Conservation (phyloP, 1,284 basidiomycete genomes). For the Hemileia vastatrix region DNA sequence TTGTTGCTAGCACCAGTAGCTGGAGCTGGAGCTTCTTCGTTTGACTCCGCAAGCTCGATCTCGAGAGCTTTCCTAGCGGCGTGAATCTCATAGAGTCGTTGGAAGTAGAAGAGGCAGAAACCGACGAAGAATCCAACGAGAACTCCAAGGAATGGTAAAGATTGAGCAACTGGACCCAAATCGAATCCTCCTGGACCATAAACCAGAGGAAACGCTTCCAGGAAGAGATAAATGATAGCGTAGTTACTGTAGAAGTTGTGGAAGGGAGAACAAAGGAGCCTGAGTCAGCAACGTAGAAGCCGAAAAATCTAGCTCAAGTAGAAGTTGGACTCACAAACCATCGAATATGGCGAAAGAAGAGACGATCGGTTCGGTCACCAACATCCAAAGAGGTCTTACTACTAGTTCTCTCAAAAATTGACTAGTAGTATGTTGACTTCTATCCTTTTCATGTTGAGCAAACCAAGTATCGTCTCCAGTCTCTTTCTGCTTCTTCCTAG, state of each 20-base stretch:
- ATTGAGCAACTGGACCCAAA: conserved; percentile 25
- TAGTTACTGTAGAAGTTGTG: not conserved
- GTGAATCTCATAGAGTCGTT: conserved; percentile 7
- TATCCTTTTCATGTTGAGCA: conserved; percentile 28
- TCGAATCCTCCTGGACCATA: conserved; percentile 29
- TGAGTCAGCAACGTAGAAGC: not conserved
- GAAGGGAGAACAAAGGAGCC: not conserved
- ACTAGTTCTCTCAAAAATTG: conserved; percentile 27
- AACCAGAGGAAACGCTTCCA: conserved; percentile 31
- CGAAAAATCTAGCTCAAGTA: not conserved
- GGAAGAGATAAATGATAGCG: conserved; percentile 30
- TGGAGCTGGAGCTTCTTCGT: conserved; percentile 1
- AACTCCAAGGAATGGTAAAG: conserved; percentile 31
- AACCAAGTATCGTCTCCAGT: conserved; percentile 54
- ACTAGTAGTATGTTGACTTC: conserved; percentile 24
- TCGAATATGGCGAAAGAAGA: conserved; percentile 30
- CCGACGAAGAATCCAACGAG: conserved; percentile 29
- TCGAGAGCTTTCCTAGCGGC: not conserved
- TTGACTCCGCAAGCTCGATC: not conserved
- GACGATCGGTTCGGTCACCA: conserved; percentile 35
- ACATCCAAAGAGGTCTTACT: conserved; percentile 31
- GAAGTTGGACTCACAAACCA: conserved; percentile 26
- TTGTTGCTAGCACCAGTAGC: conserved; percentile 25
- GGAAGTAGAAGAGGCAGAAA: conserved; percentile 27
- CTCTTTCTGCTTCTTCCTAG: conserved; percentile 54